phyloP scores from a whole-genome alignment of 208 protist species.

The Porcisia hertigi region DNA sequence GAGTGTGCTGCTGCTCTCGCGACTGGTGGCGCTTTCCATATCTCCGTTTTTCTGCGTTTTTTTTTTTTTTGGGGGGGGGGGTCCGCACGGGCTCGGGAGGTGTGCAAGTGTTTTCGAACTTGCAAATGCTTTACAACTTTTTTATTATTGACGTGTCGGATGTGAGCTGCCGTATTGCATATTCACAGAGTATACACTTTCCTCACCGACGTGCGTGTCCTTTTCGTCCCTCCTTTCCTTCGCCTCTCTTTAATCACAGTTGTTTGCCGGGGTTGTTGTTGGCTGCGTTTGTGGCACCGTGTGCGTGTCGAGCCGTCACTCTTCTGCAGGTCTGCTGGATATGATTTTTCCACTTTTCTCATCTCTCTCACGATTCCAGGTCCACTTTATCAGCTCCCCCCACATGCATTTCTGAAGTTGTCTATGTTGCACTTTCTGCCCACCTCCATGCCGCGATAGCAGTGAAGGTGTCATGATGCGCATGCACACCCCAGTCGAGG shows the following conservation, averaged over 20 bases:
- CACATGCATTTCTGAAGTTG: not conserved
- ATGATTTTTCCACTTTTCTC: not conserved
- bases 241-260: not conserved
- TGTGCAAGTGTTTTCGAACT: too few species aligned
- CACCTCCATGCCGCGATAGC: not conserved
- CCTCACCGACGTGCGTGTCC: too few species aligned
- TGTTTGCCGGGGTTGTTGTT: not conserved
- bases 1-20: not conserved
- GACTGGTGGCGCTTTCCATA: not conserved
- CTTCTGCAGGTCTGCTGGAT: not conserved
- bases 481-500: not conserved
- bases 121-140: too few species aligned
- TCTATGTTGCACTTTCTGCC: not conserved
- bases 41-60: not conserved
- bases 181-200: too few species aligned
- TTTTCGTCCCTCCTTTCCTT: not conserved
- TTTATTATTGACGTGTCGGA: not conserved
- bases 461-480: not conserved
- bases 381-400: not conserved
- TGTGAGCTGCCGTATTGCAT: not conserved
- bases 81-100: not conserved
- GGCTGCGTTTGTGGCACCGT: not conserved
- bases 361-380: not conserved
- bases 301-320: not conserved
- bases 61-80: not conserved